Conservation (phyloP, 1,139 yeast genomes). For the Saccharomyces hybrid region DNA sequence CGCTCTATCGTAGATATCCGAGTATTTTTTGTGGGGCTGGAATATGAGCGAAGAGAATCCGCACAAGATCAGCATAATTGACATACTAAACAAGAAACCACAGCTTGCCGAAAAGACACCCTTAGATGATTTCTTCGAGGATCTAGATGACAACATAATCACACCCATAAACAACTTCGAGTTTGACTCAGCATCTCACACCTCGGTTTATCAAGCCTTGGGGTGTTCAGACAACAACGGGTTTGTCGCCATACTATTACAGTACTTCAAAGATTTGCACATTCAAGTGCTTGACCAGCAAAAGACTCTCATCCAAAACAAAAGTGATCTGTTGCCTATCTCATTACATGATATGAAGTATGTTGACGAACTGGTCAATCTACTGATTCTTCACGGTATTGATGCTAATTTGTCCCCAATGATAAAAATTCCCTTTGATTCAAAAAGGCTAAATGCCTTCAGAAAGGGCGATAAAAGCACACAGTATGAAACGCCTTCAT, state of each 20-base stretch:
- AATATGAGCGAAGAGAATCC: slow-evolving; percentile 2
- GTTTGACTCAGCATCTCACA: background rate
- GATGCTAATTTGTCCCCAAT: slow-evolving; percentile 53
- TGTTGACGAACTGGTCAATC: slow-evolving; percentile 55
- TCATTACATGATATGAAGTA: slow-evolving; percentile 79
- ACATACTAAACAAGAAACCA: slow-evolving; percentile 19
- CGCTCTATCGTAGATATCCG: no score
- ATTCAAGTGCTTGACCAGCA: slow-evolving; percentile 9
- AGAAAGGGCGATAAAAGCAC: slow-evolving; percentile 24
- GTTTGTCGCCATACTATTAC: slow-evolving; percentile 26
- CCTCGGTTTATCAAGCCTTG: slow-evolving; percentile 10
- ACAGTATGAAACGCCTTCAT: slow-evolving; percentile 10
- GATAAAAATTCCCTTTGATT: slow-evolving; percentile 59
- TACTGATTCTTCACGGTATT: slow-evolving; percentile 62
- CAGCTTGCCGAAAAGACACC: slow-evolving; percentile 32
- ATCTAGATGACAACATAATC: slow-evolving; percentile 16
- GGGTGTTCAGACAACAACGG: slow-evolving; percentile 23
- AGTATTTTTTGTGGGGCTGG: background rate
- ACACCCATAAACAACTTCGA: slow-evolving; percentile 5
- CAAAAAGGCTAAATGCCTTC: slow-evolving; percentile 48
- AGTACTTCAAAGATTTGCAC: slow-evolving; percentile 13
- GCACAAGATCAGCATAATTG: slow-evolving; percentile 1
- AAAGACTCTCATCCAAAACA: slow-evolving; percentile 7
- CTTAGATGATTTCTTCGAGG: slow-evolving; percentile 33
- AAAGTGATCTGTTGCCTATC: slow-evolving; percentile 50